Percentiles rank a stretch among this genome's conserved stretches.
Conservation (phyloP, 805 yeast genomes). For the Isabelozyma pseudorhagii region DNA sequence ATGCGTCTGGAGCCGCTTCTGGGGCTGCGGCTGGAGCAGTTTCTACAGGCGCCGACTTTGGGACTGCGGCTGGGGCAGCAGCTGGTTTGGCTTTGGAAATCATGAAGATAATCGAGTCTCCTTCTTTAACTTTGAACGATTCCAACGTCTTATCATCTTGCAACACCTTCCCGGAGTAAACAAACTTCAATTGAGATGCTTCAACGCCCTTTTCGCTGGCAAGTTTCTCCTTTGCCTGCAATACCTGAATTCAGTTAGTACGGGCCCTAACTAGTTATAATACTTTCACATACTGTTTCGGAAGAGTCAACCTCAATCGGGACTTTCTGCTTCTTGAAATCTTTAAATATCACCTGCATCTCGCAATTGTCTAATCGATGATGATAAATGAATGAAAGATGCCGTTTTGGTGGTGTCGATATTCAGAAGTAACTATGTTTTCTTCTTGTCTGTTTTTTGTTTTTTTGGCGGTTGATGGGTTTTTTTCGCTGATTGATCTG, state of each 20-base stretch:
- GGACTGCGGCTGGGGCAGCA: constrained; percentile 22
- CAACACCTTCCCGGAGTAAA: constrained; percentile 87
- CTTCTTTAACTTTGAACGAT: constrained; percentile 72
- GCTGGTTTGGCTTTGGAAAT: constrained; percentile 45
- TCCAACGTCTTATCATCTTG: constrained; percentile 77
- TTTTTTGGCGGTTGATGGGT: too few species aligned
- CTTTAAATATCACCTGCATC: constrained; percentile 84
- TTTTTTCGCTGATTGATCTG: too few species aligned
- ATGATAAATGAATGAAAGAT: too few species aligned
- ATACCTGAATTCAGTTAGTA: constrained; percentile 37
- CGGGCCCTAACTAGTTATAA: neutral
- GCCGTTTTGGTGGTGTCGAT: neutral
- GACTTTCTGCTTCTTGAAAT: constrained; percentile 88
- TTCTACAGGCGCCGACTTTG: neutral
- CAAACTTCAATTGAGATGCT: constrained; percentile 75
- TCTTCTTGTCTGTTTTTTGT: too few species aligned
- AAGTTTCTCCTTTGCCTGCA: constrained; percentile 68
- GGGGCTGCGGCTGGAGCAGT: constrained; percentile 19
- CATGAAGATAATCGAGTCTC: constrained; percentile 92
- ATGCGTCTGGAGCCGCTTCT: constrained; percentile 14
- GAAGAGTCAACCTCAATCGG: constrained; percentile 70
- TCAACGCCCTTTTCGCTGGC: constrained; percentile 69
- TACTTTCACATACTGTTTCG: constrained; percentile 52
- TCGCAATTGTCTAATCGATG: neutral
- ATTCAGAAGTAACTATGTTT: too few species aligned